Conservation (phyloP, 352 stramenopile genomes). For the Globisporangium spiculum region DNA sequence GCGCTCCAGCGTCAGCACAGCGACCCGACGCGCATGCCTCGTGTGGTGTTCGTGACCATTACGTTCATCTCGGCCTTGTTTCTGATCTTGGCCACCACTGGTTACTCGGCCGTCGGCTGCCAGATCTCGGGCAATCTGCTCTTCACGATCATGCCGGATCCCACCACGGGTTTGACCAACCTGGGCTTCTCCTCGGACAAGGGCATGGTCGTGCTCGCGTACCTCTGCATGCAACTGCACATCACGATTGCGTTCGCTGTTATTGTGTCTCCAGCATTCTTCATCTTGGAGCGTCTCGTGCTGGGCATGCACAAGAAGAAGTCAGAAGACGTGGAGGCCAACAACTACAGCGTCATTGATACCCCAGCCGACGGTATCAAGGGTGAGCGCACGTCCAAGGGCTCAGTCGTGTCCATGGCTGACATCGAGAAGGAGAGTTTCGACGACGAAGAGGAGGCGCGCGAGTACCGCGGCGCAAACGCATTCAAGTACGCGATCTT, state of each 20-base stretch:
- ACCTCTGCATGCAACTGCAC: conserved; percentile 54
- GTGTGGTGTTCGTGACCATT: conserved; percentile 48
- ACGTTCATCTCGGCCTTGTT: conserved; percentile 49
- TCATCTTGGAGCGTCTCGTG: conserved; percentile 53
- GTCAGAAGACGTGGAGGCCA: conserved; percentile 18
- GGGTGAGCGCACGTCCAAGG: conserved; percentile 20
- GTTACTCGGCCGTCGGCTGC: conserved; percentile 46
- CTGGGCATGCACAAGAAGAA: conserved; percentile 58
- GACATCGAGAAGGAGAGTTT: conserved; percentile 33
- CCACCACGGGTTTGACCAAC: conserved; percentile 25
- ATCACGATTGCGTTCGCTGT: conserved; percentile 50
- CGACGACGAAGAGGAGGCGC: conserved; percentile 36
- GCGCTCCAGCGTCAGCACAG: conserved; percentile 50
- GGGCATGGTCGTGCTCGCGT: conserved; percentile 47
- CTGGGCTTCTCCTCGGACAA: conserved; percentile 46
- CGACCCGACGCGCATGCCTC: conserved; percentile 47
- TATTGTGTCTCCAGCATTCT: conserved; percentile 52
- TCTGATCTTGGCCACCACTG: conserved; percentile 32
- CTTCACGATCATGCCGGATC: conserved; percentile 37
- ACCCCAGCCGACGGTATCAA: conserved; percentile 16
- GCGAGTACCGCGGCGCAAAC: conserved; percentile 42
- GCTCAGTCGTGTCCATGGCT: conserved; percentile 29
- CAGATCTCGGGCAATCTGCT: conserved; percentile 57
- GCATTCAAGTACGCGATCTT: conserved; percentile 43
- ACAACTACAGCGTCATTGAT: conserved; percentile 12